Percentiles rank a stretch among this genome's conserved stretches.
Conservation (phyloP, 495 filamentous ascomycete species). For the Lasiosphaeriaceae sp. region DNA sequence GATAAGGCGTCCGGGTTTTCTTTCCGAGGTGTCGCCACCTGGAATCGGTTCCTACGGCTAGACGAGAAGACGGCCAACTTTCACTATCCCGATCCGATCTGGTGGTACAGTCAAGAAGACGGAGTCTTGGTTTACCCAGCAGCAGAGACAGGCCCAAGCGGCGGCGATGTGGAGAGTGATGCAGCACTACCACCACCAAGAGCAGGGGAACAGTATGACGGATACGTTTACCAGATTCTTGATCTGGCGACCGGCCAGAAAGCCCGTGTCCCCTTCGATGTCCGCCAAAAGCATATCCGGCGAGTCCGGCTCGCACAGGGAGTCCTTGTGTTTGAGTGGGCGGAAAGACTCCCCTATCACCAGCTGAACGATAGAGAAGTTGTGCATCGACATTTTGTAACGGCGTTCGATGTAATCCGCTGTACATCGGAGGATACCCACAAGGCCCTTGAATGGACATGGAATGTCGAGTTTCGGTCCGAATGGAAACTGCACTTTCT, state of each 20-base stretch:
- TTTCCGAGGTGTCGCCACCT: constrained; percentile 45
- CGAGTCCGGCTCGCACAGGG: constrained; percentile 54
- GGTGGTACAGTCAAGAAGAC: constrained; percentile 55
- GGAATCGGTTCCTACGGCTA: constrained; percentile 53
- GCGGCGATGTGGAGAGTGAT: not conserved
- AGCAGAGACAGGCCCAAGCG: not conserved
- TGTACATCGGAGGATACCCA: not conserved
- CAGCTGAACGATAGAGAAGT: constrained; percentile 54
- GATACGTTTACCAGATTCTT: constrained; percentile 45
- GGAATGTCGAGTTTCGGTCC: constrained; percentile 53
- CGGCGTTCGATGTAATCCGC: constrained; percentile 52
- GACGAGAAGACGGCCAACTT: constrained; percentile 38
- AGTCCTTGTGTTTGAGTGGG: constrained; percentile 64
- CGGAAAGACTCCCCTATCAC: constrained; percentile 54
- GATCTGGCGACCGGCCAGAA: constrained; percentile 48
- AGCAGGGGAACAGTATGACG: constrained; percentile 23
- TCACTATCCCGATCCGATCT: constrained; percentile 52
- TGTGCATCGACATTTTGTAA: constrained; percentile 62
- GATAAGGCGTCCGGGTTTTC: constrained; percentile 36
- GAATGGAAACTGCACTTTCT: constrained; percentile 67
- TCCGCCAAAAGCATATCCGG: constrained; percentile 51
- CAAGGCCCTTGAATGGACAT: constrained; percentile 23
- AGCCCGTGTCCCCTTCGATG: constrained; percentile 53
- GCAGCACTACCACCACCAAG: not conserved
- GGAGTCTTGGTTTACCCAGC: constrained; percentile 55